Base-by-base conservation (phyloP, 2,329 filamentous ascomycete species). In the Aspergillus latus region DNA sequence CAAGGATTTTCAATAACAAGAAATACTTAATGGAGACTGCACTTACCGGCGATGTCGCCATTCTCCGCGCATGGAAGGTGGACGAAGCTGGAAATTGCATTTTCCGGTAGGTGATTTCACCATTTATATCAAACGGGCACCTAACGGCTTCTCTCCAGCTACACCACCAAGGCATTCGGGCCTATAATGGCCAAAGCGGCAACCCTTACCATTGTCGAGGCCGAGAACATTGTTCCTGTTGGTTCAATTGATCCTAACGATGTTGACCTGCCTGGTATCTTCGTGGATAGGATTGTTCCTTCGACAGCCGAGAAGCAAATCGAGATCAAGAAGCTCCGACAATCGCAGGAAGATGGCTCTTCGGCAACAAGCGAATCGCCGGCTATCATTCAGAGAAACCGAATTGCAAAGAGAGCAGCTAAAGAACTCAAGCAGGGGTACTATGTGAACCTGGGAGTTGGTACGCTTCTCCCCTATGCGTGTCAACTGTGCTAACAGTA, bases 181-280 rank as follows among this genome's bases (percentile, higher is more conserved):
- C 82, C 84, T 5, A 81, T 90, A 60, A 90, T 92, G 88, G 90
- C 88, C 58, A 92, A 93, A 74, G 90, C 90, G 0, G 90, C 89
- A 0, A 84, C 82, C 47, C 68, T 89, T 39, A 88, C 89, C 28
- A 92, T 95, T 40, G 89, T 94, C 37, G 90, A 95, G 70, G 90
- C 90, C 1, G 90, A 95, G 67, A 82, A 93, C 60, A 91, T 95
- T 57, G 90, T 95, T 51, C 84, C 88, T 2, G 73, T 85, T 1
- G 90, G 90, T 26, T 83, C 84, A 2, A 87, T 95, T 39, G 82
- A 87, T 52, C 86, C 90, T 2, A 86, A 89, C 58, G 83, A 86
- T 43, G 85, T 95, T 4, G 86, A 94, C 66, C 79, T 95, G 3
- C 89, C 89, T 0, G 90, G 90, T 8, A 92, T 95, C 63, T 94